Conservation (phyloP, 768 basidiomycete species). For the Erythrobasidium yunnanense region DNA sequence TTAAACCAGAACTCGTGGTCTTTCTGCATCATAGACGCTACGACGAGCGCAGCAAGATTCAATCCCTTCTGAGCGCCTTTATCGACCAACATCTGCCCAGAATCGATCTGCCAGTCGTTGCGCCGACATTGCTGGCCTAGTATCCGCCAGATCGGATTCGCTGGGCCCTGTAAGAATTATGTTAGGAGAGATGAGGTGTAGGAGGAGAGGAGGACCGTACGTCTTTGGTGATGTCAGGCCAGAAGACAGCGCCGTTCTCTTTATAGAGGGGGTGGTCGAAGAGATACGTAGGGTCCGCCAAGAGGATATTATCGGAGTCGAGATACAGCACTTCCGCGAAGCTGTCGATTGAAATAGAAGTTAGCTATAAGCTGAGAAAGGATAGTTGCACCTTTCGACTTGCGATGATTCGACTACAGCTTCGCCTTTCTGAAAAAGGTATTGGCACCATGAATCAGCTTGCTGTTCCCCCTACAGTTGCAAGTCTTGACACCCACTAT, state of each 20-base stretch:
- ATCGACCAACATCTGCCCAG: slow-evolving; percentile 43
- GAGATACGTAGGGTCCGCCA: slow-evolving; percentile 42
- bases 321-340: slow-evolving; percentile 45
- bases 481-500: slow-evolving; percentile 34
- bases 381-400: not conserved
- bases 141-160: slow-evolving; percentile 45
- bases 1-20: slow-evolving; percentile 45
- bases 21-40: slow-evolving; percentile 42
- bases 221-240: slow-evolving; percentile 46
- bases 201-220: slow-evolving; percentile 31
- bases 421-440: slow-evolving; percentile 28
- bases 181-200: not conserved
- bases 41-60: slow-evolving; percentile 43
- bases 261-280: slow-evolving; percentile 41
- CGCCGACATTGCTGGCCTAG: slow-evolving; percentile 41
- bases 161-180: slow-evolving; percentile 35
- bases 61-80: slow-evolving; percentile 44
- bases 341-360: slow-evolving; percentile 40
- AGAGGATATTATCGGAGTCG: slow-evolving; percentile 44
- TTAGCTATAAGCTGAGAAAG: slow-evolving; percentile 38
- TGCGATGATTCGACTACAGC: slow-evolving; percentile 23
- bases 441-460: too few species aligned
- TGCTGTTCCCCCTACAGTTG: too few species aligned
- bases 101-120: slow-evolving; percentile 44
- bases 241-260: slow-evolving; percentile 42